Evolutionary conservation across 805 yeast genomes (phyloP).

Genomic region (Pichia nanzhaoensis): DNA sequence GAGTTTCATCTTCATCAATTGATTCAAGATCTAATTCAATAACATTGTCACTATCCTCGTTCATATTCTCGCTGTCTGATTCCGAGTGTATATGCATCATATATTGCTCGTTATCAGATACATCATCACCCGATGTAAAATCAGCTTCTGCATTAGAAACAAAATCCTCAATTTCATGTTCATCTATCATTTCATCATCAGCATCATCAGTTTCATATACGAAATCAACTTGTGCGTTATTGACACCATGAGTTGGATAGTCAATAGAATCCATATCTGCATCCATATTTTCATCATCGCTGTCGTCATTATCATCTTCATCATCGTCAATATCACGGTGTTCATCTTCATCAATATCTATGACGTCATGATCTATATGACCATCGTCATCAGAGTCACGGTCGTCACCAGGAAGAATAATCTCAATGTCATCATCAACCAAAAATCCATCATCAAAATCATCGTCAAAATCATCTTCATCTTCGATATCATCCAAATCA

Average conservation of each 20-base stretch:
- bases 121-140: constrained; percentile 3
- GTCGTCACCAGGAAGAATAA: constrained; percentile 24
- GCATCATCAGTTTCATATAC: constrained; percentile 15
- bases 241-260: constrained; percentile 1
- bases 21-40: constrained; percentile 22
- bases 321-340: constrained; percentile 25
- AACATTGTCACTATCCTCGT: constrained; percentile 16
- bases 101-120: constrained; percentile 2
- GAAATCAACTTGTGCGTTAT: constrained; percentile 6
- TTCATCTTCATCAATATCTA: constrained; percentile 25
- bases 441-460: constrained; percentile 20
- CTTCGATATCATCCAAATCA: constrained; percentile 56
- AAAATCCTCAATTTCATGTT: constrained; percentile 19
- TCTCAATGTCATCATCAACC: constrained; percentile 24
- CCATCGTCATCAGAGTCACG: constrained; percentile 27
- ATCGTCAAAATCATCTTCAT: constrained; percentile 29
- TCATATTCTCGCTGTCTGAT: neutral
- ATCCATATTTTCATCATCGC: constrained; percentile 21
- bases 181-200: constrained; percentile 23
- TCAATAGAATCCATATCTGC: constrained; percentile 20
- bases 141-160: constrained; percentile 16
- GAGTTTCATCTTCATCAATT: constrained; percentile 12
- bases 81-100: neutral
- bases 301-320: constrained; percentile 29
- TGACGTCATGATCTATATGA: constrained; percentile 17